Evolutionary conservation across 345 rosid genomes (phyloP).

Genomic region (Populus tremula): DNA sequence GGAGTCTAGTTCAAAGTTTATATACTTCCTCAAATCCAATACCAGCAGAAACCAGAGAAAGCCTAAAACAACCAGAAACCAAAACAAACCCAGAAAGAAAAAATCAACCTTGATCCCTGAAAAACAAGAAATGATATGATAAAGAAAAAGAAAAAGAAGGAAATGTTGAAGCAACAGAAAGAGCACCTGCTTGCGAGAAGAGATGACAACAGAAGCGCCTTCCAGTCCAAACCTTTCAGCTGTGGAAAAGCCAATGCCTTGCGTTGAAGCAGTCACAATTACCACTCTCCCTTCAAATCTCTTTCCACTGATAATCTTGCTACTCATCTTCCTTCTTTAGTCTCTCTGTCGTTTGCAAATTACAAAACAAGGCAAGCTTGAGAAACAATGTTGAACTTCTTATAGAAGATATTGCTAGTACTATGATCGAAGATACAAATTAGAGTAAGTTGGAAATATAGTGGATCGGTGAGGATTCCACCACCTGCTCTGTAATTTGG

Average conservation of each 20-base stretch:
- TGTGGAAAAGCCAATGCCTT: slow-evolving; percentile 82
- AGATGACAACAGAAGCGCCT: slow-evolving; percentile 67
- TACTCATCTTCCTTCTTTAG: background rate
- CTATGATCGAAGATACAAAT: too few species aligned
- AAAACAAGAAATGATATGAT: background rate
- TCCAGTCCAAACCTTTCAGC: slow-evolving; percentile 76
- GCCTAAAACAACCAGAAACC: background rate
- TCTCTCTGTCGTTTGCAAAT: background rate
- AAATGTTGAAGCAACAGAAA: background rate
- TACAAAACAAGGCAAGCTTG: background rate
- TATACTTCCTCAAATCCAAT: too few species aligned
- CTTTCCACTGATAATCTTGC: slow-evolving; percentile 23
- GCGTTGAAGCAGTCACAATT: slow-evolving; percentile 89
- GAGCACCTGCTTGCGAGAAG: slow-evolving; percentile 71
- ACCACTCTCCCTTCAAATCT: slow-evolving; percentile 81
- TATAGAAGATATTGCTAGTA: too few species aligned
- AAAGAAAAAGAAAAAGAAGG: slow-evolving; percentile 3
- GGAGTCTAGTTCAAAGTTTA: too few species aligned
- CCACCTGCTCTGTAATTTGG: background rate
- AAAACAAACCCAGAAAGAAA: too few species aligned
- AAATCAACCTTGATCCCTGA: background rate
- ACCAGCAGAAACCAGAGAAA: too few species aligned
- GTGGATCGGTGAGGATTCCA: background rate
- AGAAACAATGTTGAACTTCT: background rate
- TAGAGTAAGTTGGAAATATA: too few species aligned